Base-by-base conservation (phyloP, 2,329 filamentous ascomycete genomes). In the Alternaria metachromatica region DNA sequence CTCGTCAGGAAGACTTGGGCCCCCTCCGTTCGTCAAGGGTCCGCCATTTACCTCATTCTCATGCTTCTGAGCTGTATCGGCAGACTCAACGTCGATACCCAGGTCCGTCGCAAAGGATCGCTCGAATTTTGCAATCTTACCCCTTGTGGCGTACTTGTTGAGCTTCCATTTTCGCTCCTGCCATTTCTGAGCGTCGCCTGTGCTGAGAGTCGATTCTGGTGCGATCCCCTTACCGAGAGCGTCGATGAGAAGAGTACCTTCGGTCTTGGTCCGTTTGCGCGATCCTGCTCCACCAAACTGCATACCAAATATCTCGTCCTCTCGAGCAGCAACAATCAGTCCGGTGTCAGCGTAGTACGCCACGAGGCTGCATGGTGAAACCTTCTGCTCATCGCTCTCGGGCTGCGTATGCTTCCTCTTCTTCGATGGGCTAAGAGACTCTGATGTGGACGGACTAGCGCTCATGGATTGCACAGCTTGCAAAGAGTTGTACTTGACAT, bases 221-320 rank as follows among this genome's bases (percentile, higher is more conserved):
- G 63, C 53, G 30, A 87, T 81, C 3, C 90, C 91, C 63, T 89
- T 89, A 2, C 91, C 90, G 58, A 94, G 87, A 0, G 91, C 91
- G 74, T 94, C 91, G 33, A 92, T 90, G 25, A 94, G 81, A 8
- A 92, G 82, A 9, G 90, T 89, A 55, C 77, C 78, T 43, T 76
- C 69, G 5, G 72, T 70, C 67, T 76, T 81, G n/a, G 70, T 66
- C 25, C 79, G 75, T 64, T 82, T 83, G 7, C 76, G 74, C 10
- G 74, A 64, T 7, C 73, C 68, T 6, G 72, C 61, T 8, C 71
- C 73, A 43, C 73, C 75, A 15, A 84, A 72, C 57, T 93, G 91
- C 55, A 94, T 84, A 1, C 88, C 90, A 15, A 93, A 82, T 30
- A 95, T 81, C 48, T 88, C 85, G 46, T 87, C 86, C 30, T 87